phyloP scores from a whole-genome alignment of 2,329 filamentous ascomycete species.

The Alternaria sp. region DNA sequence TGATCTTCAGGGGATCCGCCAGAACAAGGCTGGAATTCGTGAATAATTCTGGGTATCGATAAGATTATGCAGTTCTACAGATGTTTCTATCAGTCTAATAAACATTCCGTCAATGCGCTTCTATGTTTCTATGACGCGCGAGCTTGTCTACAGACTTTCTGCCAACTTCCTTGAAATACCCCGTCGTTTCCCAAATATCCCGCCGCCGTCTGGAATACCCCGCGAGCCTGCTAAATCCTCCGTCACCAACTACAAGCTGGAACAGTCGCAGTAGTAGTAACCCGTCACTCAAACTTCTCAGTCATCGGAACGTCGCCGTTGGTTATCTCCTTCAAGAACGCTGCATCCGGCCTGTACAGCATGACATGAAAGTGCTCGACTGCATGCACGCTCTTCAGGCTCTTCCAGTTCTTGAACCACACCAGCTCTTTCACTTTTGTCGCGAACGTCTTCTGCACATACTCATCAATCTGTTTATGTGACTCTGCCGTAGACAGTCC shows the following conservation, averaged over 20 bases:
- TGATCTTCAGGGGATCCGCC: constrained; percentile 16
- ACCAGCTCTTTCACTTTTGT: constrained; percentile 56
- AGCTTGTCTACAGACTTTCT: background rate
- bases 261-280: too few relatives aligned
- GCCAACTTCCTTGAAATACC: background rate
- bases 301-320: constrained; percentile 72
- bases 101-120: constrained; percentile 3
- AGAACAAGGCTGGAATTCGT: constrained; percentile 1
- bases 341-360: constrained; percentile 76
- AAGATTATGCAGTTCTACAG: background rate
- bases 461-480: constrained; percentile 71
- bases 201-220: background rate
- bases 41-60: background rate
- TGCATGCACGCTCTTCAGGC: constrained; percentile 81
- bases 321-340: constrained; percentile 74
- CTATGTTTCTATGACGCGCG: constrained; percentile 8
- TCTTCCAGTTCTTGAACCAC: constrained; percentile 94
- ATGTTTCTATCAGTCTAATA: background rate
- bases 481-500: constrained; percentile 71
- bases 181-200: background rate
- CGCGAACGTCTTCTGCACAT: constrained; percentile 71
- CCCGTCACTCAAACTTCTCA: constrained; percentile 23
- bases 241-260: background rate
- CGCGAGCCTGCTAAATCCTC: background rate
- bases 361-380: constrained; percentile 97